Base-by-base conservation (phyloP, 257 asterid species). In the Handroanthus guayacan region DNA sequence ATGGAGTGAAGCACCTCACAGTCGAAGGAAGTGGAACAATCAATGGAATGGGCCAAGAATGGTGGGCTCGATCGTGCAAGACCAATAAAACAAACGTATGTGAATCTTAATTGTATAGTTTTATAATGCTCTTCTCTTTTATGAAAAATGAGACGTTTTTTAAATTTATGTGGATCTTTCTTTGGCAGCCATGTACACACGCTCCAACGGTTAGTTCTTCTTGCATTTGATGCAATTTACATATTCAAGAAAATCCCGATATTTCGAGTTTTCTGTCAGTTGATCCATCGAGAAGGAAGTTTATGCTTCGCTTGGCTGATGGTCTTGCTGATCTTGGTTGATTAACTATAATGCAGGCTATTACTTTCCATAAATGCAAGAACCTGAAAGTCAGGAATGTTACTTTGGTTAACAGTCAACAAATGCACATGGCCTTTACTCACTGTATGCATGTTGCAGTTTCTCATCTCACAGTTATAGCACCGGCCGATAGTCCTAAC, bases 1-100 rank as follows among this genome's bases (percentile, higher is more conserved):
- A 80, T 74, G 79, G 82, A 3, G 88, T 92, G 78, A 71, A 90
- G 62, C 45, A 84, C 78, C 91, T 95, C 62, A 87, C 83, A 10
- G 78, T 95, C 17, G 92, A 89, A 81, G 99, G 99, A 17, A 85
- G 91, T 64, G 98, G 99, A 31, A 45, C 51, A 2, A 85, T 95
- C 54, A 73, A 95, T 25, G 99, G 99, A 31, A 84, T 62, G 83
- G 98, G 98, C 25, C 61, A 72, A 5, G 63, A 87, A 84, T 95
- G 98, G 98, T 95, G 99, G 99, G 88, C 91, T 58, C 88, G 78
- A 51, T 95, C 99, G 2, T 95, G 98, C 97, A 95, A 95, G 86
- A 86, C 51, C 5, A 89, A 92, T 64, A 58, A 34, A 47, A 84
- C 96, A 51, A 87, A 89, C 80, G 99, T 95, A 94, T 36, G 48